phyloP scores from a whole-genome alignment of 208 protist species.

The Naegleria gruberi region DNA sequence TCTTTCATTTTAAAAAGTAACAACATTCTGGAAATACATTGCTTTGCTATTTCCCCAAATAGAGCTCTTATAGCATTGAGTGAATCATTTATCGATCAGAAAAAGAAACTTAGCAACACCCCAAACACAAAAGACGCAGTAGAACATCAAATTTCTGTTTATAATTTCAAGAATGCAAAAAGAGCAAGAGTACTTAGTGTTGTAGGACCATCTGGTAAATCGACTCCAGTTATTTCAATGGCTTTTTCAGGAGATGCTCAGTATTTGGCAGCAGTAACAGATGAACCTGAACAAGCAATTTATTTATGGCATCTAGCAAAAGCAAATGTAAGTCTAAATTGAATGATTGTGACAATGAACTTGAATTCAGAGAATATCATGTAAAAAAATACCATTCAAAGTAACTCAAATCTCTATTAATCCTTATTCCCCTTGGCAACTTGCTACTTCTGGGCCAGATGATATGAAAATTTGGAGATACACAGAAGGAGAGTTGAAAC shows the following conservation, averaged over 20 bases:
- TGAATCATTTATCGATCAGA: constrained; percentile 16
- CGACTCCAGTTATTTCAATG: constrained; percentile 30
- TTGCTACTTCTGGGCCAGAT: constrained; percentile 31
- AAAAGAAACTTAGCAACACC: not conserved
- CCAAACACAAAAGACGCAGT: not conserved
- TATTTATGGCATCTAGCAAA: constrained; percentile 41
- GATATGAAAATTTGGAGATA: constrained; percentile 35
- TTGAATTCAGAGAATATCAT: not conserved
- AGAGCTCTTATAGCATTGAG: constrained; percentile 36
- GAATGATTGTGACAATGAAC: not conserved
- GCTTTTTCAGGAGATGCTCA: constrained; percentile 38
- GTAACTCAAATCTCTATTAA: constrained; percentile 26
- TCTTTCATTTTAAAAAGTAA: constrained; percentile 32
- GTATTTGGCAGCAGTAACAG: constrained; percentile 36
- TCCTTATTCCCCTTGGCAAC: constrained; percentile 35
- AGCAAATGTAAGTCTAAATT: constrained; percentile 9
- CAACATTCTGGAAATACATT: constrained; percentile 30
- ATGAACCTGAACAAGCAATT: constrained; percentile 29
- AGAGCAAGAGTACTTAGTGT: not conserved
- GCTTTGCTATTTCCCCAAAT: constrained; percentile 33
- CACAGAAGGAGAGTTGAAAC: constrained; percentile 34
- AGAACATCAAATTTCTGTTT: constrained; percentile 19
- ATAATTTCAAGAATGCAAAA: constrained; percentile 29
- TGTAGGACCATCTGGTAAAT: not conserved
- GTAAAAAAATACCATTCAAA: constrained; percentile 19